Percentiles rank a stretch among this genome's conserved stretches.
These are phyloP conservation scores for Fusarium praegraminearum DNA, from an alignment of 2,329 filamentous ascomycete species.

Conservation along the genomic window DNA sequence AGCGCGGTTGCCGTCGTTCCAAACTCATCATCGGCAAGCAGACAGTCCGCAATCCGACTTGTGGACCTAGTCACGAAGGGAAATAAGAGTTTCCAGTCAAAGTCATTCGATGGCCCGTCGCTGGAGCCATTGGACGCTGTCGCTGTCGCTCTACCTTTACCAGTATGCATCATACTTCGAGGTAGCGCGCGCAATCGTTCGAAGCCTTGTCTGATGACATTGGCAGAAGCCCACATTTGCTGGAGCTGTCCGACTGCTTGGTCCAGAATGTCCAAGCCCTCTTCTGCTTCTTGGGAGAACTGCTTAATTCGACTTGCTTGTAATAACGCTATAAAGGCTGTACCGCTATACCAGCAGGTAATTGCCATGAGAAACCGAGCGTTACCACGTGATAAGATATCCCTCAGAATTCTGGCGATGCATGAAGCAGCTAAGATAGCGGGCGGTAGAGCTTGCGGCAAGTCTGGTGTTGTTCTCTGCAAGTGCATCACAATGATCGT, in stretches of 20 bases:
- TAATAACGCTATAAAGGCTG: conserved; percentile 56
- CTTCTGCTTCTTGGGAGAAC: conserved; percentile 37
- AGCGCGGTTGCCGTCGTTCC: conserved; percentile 23
- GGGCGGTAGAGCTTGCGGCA: conserved; percentile 47
- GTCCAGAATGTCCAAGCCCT: conserved; percentile 32
- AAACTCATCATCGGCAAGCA: conserved; percentile 37
- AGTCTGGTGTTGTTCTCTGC: conserved; percentile 51
- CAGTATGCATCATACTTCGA: conserved; percentile 24
- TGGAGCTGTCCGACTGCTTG: conserved; percentile 38
- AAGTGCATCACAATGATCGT: conserved; percentile 57
- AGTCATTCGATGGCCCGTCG: background rate
- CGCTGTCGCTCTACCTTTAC: background rate
- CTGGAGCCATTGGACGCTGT: background rate
- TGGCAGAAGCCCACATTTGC: conserved; percentile 44
- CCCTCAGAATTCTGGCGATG: conserved; percentile 47
- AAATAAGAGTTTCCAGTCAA: conserved; percentile 37
- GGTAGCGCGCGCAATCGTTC: conserved; percentile 32
- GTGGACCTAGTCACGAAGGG: conserved; percentile 39
- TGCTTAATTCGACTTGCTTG: conserved; percentile 49
- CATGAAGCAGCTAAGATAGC: conserved; percentile 39
- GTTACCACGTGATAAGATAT: conserved; percentile 55
- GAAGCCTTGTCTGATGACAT: conserved; percentile 40
- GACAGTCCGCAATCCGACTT: conserved; percentile 28
- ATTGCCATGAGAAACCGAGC: conserved; percentile 58
- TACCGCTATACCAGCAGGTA: conserved; percentile 58